Percentiles rank a stretch among this genome's conserved stretches.
Evolutionary conservation across 2,329 filamentous ascomycete species (phyloP).

Genomic region (Nothophoma quercina): DNA sequence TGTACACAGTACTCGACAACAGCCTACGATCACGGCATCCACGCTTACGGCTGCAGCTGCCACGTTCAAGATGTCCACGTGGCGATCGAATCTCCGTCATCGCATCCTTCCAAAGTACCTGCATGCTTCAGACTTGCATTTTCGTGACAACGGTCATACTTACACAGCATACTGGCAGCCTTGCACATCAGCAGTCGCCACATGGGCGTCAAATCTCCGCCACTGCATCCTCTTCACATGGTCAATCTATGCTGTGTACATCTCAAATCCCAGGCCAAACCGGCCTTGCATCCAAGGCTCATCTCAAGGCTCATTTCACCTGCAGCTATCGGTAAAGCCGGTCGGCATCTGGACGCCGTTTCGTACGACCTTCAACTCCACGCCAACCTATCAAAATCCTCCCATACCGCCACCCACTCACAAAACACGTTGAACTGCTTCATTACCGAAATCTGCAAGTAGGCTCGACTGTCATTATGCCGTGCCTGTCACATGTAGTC

Average conservation of each 20-base stretch:
- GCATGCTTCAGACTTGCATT: too few relatives aligned
- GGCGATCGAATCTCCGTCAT: too few relatives aligned
- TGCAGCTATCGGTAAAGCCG: constrained; percentile 15
- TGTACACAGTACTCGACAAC: too few relatives aligned
- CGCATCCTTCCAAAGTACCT: too few relatives aligned
- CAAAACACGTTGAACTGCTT: constrained; percentile 9
- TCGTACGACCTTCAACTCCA: constrained; percentile 5
- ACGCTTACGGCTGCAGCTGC: too few relatives aligned
- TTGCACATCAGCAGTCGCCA: background rate
- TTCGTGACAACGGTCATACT: background rate
- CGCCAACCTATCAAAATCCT: constrained; percentile 6
- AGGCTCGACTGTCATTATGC: constrained; percentile 11
- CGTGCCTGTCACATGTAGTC: constrained; percentile 9
- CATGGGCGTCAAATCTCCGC: constrained; percentile 16
- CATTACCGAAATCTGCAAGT: constrained; percentile 6
- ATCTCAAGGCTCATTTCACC: constrained; percentile 10
- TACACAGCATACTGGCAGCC: constrained; percentile 1
- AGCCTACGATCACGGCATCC: too few relatives aligned
- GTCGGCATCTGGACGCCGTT: constrained; percentile 4
- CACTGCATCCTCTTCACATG: constrained; percentile 3
- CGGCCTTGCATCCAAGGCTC: constrained; percentile 2
- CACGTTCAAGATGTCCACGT: too few relatives aligned
- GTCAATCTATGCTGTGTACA: background rate
- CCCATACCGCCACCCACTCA: constrained; percentile 7
- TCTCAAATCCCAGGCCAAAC: background rate